A percentile compares a stretch with the other conserved stretches of the same genome.
Conservation (phyloP, 1,139 yeast genomes). For the Protomyces inouyei region DNA sequence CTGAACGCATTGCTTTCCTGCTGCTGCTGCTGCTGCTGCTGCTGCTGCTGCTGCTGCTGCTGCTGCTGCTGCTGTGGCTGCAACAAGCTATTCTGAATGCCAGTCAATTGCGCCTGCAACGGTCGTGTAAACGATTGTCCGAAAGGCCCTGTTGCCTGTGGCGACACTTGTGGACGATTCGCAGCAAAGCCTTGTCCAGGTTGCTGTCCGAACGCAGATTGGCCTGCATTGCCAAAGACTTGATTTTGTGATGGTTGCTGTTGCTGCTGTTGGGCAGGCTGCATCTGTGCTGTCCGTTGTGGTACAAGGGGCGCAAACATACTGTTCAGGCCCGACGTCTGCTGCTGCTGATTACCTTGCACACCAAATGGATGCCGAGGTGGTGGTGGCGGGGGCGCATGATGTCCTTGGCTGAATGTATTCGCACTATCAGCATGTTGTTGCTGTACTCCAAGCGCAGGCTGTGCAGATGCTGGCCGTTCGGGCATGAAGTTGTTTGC, state of each 20-base stretch:
- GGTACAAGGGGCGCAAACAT: constrained; percentile 1
- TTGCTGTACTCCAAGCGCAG: background rate
- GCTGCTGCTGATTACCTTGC: constrained; percentile 34
- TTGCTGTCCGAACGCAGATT: background rate
- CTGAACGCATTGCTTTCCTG: background rate
- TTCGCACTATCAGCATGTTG: background rate
- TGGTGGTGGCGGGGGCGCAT: constrained; percentile 28
- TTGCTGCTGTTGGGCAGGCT: background rate
- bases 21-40: background rate
- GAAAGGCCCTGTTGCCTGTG: constrained; percentile 11
- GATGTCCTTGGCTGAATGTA: constrained; percentile 18
- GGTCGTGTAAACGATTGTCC: constrained; percentile 10
- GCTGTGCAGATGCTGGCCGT: constrained; percentile 25
- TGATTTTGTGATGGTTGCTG: constrained; percentile 2
- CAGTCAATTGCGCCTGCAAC: constrained; percentile 18
- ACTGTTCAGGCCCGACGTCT: constrained; percentile 26
- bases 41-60: background rate
- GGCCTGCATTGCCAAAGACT: background rate
- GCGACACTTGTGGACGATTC: background rate
- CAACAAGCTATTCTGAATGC: background rate
- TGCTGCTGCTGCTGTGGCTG: background rate
- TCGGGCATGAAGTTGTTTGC: constrained; percentile 32
- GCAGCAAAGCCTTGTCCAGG: background rate
- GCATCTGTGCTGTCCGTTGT: background rate
- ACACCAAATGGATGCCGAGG: constrained; percentile 11